A percentile compares a stretch with the other conserved stretches of the same genome.
These are phyloP conservation scores for Beauveria australis DNA, from an alignment of 2,329 filamentous ascomycete species.

Conservation along the genomic window DNA sequence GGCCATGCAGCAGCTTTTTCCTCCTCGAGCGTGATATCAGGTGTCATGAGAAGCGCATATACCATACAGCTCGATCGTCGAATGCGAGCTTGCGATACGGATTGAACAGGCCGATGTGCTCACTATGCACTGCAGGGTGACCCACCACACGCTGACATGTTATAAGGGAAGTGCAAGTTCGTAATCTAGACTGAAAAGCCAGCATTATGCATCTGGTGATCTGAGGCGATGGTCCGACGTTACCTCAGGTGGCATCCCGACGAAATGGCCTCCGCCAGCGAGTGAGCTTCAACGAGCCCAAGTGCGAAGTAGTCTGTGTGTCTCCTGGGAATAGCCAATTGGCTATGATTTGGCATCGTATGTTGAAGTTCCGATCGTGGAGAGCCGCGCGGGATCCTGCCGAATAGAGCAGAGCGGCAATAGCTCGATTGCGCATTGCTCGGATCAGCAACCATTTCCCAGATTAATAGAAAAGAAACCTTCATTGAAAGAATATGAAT, in stretches of 20 bases:
- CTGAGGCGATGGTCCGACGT: background rate
- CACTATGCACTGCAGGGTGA: background rate
- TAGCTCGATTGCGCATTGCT: no score
- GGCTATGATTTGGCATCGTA: no score
- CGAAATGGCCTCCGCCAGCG: no score
- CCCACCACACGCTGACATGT: background rate
- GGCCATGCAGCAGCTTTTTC: background rate
- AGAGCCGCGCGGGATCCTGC: no score
- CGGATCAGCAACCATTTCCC: background rate
- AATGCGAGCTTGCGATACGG: background rate
- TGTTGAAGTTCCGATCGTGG: no score
- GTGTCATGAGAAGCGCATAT: background rate
- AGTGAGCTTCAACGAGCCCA: background rate
- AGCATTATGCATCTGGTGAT: background rate
- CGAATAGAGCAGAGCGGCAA: no score
- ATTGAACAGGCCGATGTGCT: background rate
- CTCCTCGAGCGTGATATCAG: background rate
- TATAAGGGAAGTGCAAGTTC: background rate
- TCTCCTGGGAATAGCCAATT: background rate
- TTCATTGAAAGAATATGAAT: no score
- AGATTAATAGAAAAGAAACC: background rate
- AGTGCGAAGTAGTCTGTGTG: background rate
- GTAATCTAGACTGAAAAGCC: background rate
- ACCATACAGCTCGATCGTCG: background rate
- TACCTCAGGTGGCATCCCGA: background rate